Base-by-base conservation (phyloP, 305 asterid genomes). In the Solanum hybrid region DNA sequence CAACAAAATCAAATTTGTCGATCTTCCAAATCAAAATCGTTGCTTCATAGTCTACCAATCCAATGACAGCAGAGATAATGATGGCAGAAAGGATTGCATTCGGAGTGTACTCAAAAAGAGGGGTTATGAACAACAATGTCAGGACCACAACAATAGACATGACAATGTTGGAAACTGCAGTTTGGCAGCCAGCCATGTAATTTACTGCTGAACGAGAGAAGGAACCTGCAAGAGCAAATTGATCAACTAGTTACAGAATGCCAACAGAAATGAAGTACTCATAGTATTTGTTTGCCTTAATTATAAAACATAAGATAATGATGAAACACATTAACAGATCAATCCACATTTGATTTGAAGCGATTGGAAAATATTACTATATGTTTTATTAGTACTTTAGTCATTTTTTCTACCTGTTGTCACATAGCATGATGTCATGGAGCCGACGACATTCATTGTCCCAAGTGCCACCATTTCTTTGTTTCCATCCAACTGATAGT, bases 381-480 rank as follows among this genome's bases (percentile, higher is more conserved):
- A 67, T 16, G 28, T 84, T 37, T 28, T 29, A 40, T 37, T 33
- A 34, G 73, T 8, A 46, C 87, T 20, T 36, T 13, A 18, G 35
- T 12, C 28, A 18, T 42, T 76, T 46, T 57, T 28, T 31, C 73
- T 73, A 95, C 97, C 98, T 75, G 98, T 95, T 73, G 97, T 95
- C 34, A 95, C 95, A 40, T 94, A 95, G 90, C 98, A 94, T 22
- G 98, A 95, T 64, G 98, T 95, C 97, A 95, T 91, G 24, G 98
- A 95, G 86, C 98, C 97, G 89, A 94, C 87, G 51, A 95, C 87
- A 80, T 95, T 95, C 97, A 95, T 95, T 37, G 98, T 75, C 57
- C 98, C 98, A 37, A 95, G 90, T 20, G 98, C 98, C 33, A 95
- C 93, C 97, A 95, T 94, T 93, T 94, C 98, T 86, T 92, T 93